These are phyloP conservation scores for Vickermania spadyakhi DNA, from an alignment of 208 protist species.

Conservation along the genomic window DNA sequence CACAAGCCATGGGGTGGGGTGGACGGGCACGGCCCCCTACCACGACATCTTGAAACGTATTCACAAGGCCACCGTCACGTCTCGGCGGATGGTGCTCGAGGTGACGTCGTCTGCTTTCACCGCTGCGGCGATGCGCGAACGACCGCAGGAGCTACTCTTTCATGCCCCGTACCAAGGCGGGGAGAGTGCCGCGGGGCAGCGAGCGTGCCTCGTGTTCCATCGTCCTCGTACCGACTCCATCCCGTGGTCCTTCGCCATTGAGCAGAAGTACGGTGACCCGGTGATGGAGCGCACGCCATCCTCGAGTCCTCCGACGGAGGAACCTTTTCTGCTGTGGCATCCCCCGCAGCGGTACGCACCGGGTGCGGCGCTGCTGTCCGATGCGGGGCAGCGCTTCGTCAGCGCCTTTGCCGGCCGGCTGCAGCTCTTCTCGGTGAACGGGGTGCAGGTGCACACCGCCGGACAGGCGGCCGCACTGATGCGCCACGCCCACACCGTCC, in stretches of 20 bases:
- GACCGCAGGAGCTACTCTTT: slow-evolving; percentile 23
- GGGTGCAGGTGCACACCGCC: slow-evolving; percentile 37
- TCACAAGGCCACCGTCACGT: slow-evolving; percentile 5
- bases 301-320: slow-evolving; percentile 14
- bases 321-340: slow-evolving; percentile 9
- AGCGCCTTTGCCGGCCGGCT: slow-evolving; percentile 26
- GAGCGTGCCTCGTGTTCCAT: slow-evolving; percentile 29
- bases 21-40: background rate
- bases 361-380: background rate
- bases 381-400: slow-evolving; percentile 9
- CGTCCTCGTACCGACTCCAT: slow-evolving; percentile 30
- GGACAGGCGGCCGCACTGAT: slow-evolving; percentile 32
- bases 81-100: slow-evolving; percentile 8
- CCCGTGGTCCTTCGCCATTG: background rate
- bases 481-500: slow-evolving; percentile 26
- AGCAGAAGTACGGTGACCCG: background rate
- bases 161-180: slow-evolving; percentile 19
- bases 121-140: slow-evolving; percentile 9
- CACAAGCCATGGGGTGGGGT: too few relatives aligned
- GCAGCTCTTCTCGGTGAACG: slow-evolving; percentile 45
- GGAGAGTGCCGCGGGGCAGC: slow-evolving; percentile 14
- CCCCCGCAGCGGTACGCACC: background rate
- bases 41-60: slow-evolving; percentile 12
- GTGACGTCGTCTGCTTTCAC: slow-evolving; percentile 8
- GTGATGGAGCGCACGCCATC: slow-evolving; percentile 30